Evolutionary conservation across 129 eudicot species (phyloP).

Genomic region (Ambrosia trifida): DNA sequence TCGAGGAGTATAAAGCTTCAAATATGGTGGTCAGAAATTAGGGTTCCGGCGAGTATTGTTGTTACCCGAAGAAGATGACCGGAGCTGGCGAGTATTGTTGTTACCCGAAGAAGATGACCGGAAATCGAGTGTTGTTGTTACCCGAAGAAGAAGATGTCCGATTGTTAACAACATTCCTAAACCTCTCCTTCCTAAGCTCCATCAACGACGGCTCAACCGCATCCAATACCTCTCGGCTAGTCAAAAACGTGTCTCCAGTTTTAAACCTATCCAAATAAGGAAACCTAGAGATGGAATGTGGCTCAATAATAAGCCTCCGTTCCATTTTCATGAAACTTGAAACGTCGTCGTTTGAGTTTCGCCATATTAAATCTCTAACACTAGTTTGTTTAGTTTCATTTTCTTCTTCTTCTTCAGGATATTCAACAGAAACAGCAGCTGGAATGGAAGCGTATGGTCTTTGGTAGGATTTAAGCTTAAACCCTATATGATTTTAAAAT

Average conservation of each 20-base stretch:
- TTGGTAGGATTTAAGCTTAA: conserved; percentile 30
- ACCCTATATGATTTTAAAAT: conserved; percentile 28
- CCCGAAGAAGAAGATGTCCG: too few relatives aligned
- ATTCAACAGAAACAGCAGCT: conserved; percentile 25
- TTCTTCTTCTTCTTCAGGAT: background rate
- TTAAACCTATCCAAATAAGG: conserved; percentile 68
- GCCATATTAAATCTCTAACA: conserved; percentile 51
- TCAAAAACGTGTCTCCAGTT: conserved; percentile 48
- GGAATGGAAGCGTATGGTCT: conserved; percentile 32
- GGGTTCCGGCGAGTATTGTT: too few relatives aligned
- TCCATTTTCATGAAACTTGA: conserved; percentile 80
- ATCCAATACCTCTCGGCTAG: conserved; percentile 69
- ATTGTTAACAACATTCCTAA: conserved; percentile 58
- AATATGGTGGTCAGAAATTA: too few relatives aligned
- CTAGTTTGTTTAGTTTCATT: conserved; percentile 32
- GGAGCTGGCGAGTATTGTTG: too few relatives aligned
- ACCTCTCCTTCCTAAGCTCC: conserved; percentile 80
- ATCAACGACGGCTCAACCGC: conserved; percentile 63
- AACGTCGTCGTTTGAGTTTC: conserved; percentile 53
- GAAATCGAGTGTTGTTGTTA: too few relatives aligned
- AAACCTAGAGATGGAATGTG: conserved; percentile 59
- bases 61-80: too few relatives aligned
- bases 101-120: too few relatives aligned
- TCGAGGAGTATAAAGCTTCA: too few relatives aligned
- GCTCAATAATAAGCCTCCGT: conserved; percentile 32